phyloP scores from a whole-genome alignment of 1,284 basidiomycete genomes.

The Ustilago crameri region DNA sequence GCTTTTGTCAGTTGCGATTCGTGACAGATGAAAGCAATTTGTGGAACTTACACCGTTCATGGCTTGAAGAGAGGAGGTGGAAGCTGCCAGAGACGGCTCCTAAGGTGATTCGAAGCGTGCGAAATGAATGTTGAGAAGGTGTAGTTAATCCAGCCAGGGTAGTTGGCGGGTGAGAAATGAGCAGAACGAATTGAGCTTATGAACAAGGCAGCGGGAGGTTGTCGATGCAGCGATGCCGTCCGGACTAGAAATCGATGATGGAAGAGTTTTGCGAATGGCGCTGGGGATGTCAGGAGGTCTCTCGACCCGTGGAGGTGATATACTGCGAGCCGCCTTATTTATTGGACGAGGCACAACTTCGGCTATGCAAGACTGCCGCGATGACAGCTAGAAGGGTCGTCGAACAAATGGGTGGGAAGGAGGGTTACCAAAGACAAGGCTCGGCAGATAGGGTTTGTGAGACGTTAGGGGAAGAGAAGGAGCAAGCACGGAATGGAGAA shows the following conservation, averaged over 20 bases:
- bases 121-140: no score
- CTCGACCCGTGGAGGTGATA: no score
- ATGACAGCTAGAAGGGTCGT: constrained; percentile 1
- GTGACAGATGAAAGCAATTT: no score
- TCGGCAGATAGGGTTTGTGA: background rate
- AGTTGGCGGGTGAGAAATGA: no score
- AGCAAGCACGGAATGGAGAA: background rate
- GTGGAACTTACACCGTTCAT: constrained; percentile 35
- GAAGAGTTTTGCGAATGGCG: background rate
- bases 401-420: background rate
- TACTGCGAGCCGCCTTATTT: constrained; percentile 2
- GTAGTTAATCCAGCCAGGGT: no score
- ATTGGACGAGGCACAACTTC: background rate
- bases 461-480: background rate
- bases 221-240: no score
- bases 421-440: background rate
- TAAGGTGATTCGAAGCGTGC: background rate
- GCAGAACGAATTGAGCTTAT: background rate
- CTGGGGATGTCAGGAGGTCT: background rate
- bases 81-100: constrained; percentile 22
- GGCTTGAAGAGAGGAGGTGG: constrained; percentile 32
- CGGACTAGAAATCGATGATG: constrained; percentile 6
- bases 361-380: background rate
- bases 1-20: background rate
- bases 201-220: no score